Evolutionary conservation across 345 rosid genomes (phyloP), one percentile per base, ranked within the genome.

Genomic region (Iberis pinnata): DNA sequence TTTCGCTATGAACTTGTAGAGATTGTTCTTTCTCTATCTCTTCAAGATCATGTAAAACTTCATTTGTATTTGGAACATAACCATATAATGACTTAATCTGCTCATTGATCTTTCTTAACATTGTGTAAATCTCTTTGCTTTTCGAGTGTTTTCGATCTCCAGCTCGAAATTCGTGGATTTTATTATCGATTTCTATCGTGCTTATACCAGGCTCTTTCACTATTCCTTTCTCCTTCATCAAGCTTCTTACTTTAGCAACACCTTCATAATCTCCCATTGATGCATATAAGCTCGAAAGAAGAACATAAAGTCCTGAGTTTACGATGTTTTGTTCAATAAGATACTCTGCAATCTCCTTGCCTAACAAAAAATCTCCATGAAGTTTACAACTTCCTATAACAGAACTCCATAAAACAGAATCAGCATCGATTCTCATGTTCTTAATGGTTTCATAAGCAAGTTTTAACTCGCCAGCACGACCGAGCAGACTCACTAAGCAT

Each of bases 1-100:
- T 88, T 72, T 84, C 86, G 24, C 95, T 82, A 31, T 80, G 88
- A 46, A 80, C 88, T 73, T 70, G 67, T 16, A 88, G 84, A 6
- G 80, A 73, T 39, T 53, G 78, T 56, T 75, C 76, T 51, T 76
- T 84, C 45, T 79, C 74, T 8, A 6, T 49, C 6, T 75, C 82
- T 33, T 49, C 79, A 0, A 82, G 50, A 61, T 84, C 81, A 0
- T 80, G 83, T 12, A 80, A 64, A 26, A 88, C 88, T 4, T 14
- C 52, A 4, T 76, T 76, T 73, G 73, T 51, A 70, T 79, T 69
- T 67, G 76, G 44, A 58, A 44, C 65, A 32, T 72, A 43, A 70
- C 46, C 51, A 49, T 45, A 4, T n/a, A n/a, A n/a, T 43, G 54
- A 75, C 76, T 61, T 54, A 0, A 47, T 29, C 58, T 0, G 8